Evolutionary conservation across 2,329 filamentous ascomycete species (phyloP), one percentile per base, ranked within the genome.

Genomic region (Emmonsiellopsis sp.): DNA sequence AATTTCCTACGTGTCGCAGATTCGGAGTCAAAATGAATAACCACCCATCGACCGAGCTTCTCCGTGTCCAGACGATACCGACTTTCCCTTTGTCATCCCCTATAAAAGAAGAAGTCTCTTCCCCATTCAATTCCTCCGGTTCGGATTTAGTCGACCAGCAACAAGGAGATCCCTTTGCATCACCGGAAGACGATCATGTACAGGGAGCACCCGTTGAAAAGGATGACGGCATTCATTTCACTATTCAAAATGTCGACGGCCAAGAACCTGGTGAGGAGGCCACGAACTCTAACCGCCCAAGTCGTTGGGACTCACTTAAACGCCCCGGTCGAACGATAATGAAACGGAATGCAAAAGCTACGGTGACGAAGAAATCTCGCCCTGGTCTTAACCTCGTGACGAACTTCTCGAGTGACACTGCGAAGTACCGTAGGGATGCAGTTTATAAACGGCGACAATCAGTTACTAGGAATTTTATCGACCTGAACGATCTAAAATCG

Each of bases 331-430:
- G 38, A 7, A 51, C 31, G 9, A 15, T 41, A 8, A 53, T 40
- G 26, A 57, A 53, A 45, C 50, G 49, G 54, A 54, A 38, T 55
- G 58, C 26, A 50, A 58, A 9, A 58, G 62, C 34, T 9, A 53
- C 53, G 26, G 60, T 59, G 51, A 66, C 61, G 55, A 65, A 61
- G 26, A 63, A 65, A 26, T 60, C 61, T 34, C 69, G 68, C 1
- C 62, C 70, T 5, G 72, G 70, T 2, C 54, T 76, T 53, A 74
- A 73, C 53, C 55, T 76, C 34, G 65, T 74, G 15, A 75, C 72
- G 9, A 65, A 72, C 54, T 73, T 76, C 53, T 57, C 55, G n/a
- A 32, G 53, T 16, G 55, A 60, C 16, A 46, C 51, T 0, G 42
- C 55, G 0, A 54, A 56, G 1, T 54, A 62, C 7, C 53, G 62